A percentile compares a stretch with the other conserved stretches of the same genome.
These are phyloP conservation scores for Neonectria magnoliae DNA, from an alignment of 2,329 filamentous ascomycete species.

Conservation along the genomic window DNA sequence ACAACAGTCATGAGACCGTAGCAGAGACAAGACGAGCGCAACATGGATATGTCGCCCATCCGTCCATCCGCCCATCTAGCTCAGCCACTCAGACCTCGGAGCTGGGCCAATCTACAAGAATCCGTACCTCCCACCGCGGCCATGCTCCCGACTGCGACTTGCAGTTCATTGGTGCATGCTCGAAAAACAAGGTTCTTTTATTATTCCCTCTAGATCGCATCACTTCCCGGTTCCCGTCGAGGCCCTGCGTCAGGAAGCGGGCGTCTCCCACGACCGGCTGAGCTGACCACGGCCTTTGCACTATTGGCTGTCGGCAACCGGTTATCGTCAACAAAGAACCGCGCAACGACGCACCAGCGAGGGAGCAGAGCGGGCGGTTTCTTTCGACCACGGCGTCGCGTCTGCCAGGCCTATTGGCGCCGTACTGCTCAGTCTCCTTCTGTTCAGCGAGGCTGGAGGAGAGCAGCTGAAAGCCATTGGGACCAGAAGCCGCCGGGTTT, in stretches of 20 bases:
- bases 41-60: slow-evolving; percentile 17
- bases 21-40: slow-evolving; percentile 7
- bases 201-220: slow-evolving; percentile 26
- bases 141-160: neutral
- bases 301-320: slow-evolving; percentile 36
- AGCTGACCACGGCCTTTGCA: slow-evolving; percentile 30
- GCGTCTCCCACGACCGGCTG: slow-evolving; percentile 19
- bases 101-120: slow-evolving; percentile 9
- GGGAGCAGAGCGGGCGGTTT: slow-evolving; percentile 27
- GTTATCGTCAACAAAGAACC: slow-evolving; percentile 25
- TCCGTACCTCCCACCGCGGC: slow-evolving; percentile 12
- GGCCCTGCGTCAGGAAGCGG: slow-evolving; percentile 21
- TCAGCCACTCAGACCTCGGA: slow-evolving; percentile 19
- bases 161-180: slow-evolving; percentile 13
- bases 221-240: slow-evolving; percentile 11
- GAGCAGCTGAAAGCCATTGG: slow-evolving; percentile 21
- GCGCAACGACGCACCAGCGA: slow-evolving; percentile 8
- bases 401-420: slow-evolving; percentile 11
- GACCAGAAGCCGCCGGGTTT: slow-evolving; percentile 15
- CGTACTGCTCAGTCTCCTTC: slow-evolving; percentile 10
- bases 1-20: neutral
- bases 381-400: slow-evolving; percentile 19
- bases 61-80: slow-evolving; percentile 14
- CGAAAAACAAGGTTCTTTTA: slow-evolving; percentile 12
- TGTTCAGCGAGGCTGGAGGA: neutral